A percentile compares a stretch with the other conserved stretches of the same genome.
Evolutionary conservation across 208 protist genomes (phyloP).

Genomic region (Leishmania braziliensis): DNA sequence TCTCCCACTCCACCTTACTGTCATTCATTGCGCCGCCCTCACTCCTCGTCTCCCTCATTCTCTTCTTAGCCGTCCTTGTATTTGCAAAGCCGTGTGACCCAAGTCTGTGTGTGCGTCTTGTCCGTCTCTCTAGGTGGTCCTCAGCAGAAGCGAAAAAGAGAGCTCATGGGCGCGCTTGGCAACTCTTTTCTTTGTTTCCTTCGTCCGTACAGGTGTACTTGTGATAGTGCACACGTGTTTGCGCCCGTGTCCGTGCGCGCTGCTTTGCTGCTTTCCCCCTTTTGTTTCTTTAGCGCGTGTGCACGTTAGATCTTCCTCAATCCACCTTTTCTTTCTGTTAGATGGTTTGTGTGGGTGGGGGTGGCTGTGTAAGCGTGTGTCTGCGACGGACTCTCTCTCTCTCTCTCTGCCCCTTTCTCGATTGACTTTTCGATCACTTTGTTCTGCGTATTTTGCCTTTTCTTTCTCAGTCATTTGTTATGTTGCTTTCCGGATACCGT

Average conservation of each 20-base stretch:
- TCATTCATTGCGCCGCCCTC: not conserved
- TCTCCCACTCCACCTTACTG: not conserved
- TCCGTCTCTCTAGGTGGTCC: not conserved
- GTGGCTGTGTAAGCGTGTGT: not conserved
- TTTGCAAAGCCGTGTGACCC: not conserved
- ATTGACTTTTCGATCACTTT: too few species aligned
- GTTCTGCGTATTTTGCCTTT: not conserved
- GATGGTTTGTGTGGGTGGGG: not conserved
- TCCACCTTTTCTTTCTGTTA: too few species aligned
- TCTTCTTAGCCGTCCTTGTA: not conserved
- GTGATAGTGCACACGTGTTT: not conserved
- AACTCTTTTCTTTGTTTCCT: not conserved
- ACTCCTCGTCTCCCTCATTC: not conserved
- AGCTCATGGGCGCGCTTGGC: too few species aligned
- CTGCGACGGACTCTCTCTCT: not conserved
- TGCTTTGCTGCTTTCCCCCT: not conserved
- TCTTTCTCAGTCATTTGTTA: not conserved
- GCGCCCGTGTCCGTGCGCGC: not conserved
- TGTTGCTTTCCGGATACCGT: not conserved
- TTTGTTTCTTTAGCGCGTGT: not conserved
- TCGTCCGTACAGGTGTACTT: not conserved
- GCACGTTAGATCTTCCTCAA: too few species aligned
- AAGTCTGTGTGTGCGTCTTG: not conserved
- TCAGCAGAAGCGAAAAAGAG: not conserved
- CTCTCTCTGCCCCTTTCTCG: not conserved